Percentiles rank a stretch among this genome's conserved stretches.
These are phyloP conservation scores for Misopates orontium DNA, from an alignment of 257 asterid genomes.

Conservation along the genomic window DNA sequence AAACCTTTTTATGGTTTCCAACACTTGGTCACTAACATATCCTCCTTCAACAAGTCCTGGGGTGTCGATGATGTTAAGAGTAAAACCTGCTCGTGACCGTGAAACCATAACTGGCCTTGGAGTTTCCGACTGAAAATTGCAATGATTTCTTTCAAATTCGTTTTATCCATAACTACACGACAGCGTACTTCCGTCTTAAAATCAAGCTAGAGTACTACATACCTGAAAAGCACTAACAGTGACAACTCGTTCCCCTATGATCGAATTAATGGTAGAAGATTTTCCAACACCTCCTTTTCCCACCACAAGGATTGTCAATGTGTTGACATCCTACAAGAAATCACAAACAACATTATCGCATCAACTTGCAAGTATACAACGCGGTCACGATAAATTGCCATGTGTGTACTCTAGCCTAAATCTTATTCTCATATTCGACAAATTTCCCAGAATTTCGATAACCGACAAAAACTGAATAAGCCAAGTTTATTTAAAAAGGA, in stretches of 20 bases:
- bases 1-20: constrained; percentile 58
- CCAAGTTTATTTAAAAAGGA: constrained; percentile 17
- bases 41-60: constrained; percentile 73
- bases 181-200: constrained; percentile 5
- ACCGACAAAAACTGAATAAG: neutral
- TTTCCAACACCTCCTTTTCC: constrained; percentile 99
- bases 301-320: constrained; percentile 86
- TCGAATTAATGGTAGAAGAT: constrained; percentile 88
- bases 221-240: constrained; percentile 97
- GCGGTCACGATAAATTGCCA: too few species aligned
- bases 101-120: constrained; percentile 82
- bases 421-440: neutral
- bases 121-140: constrained; percentile 66
- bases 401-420: too few species aligned
- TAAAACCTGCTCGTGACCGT: constrained; percentile 55
- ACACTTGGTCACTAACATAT: constrained; percentile 56
- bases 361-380: neutral
- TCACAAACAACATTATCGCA: constrained; percentile 2
- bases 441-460: neutral
- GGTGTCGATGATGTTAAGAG: constrained; percentile 55
- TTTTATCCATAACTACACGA: neutral
- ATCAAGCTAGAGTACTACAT: constrained; percentile 8
- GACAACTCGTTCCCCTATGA: constrained; percentile 85
- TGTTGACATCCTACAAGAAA: constrained; percentile 58
- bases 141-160: neutral